Evolutionary conservation across 352 stramenopile genomes (phyloP).

Genomic region (Stephanocyclus meneghinianus): DNA sequence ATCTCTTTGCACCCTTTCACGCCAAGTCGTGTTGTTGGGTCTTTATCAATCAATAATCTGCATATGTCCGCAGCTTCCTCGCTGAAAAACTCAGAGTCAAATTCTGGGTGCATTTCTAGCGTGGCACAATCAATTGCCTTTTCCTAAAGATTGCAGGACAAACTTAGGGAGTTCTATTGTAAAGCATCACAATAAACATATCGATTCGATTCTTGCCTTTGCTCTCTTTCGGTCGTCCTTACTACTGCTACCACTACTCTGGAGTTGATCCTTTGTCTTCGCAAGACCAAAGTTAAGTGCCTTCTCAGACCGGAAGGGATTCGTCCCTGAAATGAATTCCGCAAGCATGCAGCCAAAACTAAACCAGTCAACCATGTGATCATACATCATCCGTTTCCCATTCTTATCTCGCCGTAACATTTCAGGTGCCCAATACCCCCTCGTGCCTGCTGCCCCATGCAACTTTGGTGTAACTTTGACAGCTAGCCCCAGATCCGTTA

Average conservation of each 20-base stretch:
- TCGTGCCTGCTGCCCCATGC: constrained; percentile 80
- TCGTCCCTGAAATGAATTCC: constrained; percentile 94
- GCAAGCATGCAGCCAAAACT: constrained; percentile 96
- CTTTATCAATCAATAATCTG: constrained; percentile 88
- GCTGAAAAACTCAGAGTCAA: constrained; percentile 79
- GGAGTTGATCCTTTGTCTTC: constrained; percentile 65
- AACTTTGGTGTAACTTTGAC: constrained; percentile 88
- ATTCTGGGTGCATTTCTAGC: constrained; percentile 86
- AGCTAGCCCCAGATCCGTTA: constrained; percentile 95
- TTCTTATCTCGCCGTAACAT: constrained; percentile 90
- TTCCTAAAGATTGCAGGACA: constrained; percentile 63
- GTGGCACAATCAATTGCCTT: constrained; percentile 87
- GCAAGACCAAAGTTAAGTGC: constrained; percentile 90
- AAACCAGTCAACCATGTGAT: constrained; percentile 95
- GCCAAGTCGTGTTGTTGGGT: constrained; percentile 91
- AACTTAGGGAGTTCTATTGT: neutral
- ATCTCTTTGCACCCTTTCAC: constrained; percentile 85
- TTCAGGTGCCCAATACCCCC: constrained; percentile 94
- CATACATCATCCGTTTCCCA: constrained; percentile 92
- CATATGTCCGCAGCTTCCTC: constrained; percentile 85
- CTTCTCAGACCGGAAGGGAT: constrained; percentile 94
- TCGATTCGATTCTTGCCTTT: constrained; percentile 60
- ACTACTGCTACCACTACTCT: neutral
- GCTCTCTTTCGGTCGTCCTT: constrained; percentile 53
- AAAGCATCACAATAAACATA: neutral